Percentiles rank a stretch among this genome's conserved stretches.
Conservation (phyloP, 805 yeast genomes). For the Pichia insulana region DNA sequence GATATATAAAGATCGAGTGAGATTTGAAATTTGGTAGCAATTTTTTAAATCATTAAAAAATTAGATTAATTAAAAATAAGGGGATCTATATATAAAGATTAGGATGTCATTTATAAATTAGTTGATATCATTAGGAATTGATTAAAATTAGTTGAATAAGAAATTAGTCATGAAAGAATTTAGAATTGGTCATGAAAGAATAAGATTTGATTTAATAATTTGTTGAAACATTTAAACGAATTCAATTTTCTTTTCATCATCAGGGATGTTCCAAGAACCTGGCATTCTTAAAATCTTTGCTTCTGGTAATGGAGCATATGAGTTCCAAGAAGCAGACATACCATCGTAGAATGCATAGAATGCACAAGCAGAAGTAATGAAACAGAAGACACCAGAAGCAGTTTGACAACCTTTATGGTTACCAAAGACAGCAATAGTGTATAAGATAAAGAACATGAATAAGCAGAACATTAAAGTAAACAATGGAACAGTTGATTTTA, state of each 20-base stretch:
- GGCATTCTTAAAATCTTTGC: constrained; percentile 23
- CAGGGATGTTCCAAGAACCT: constrained; percentile 18
- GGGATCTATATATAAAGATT: background rate
- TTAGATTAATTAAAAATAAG: background rate
- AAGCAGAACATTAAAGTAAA: constrained; percentile 31
- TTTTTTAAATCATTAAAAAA: no score
- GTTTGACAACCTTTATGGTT: constrained; percentile 22
- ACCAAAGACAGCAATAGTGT: constrained; percentile 34
- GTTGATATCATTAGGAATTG: background rate
- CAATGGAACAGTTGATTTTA: constrained; percentile 36
- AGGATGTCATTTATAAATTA: background rate
- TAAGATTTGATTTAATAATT: no score
- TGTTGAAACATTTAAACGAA: no score
- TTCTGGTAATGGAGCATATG: constrained; percentile 19
- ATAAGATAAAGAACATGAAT: constrained; percentile 33
- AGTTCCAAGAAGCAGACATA: constrained; percentile 19
- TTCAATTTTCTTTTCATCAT: constrained; percentile 15
- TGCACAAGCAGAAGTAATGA: constrained; percentile 31
- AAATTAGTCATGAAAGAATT: background rate
- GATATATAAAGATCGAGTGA: no score
- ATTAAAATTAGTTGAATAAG: no score
- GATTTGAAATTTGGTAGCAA: background rate
- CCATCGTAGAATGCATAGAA: constrained; percentile 37
- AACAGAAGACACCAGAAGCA: constrained; percentile 37
- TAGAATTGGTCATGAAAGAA: no score